phyloP scores from a whole-genome alignment of 768 basidiomycete species.

The Chiua virens region DNA sequence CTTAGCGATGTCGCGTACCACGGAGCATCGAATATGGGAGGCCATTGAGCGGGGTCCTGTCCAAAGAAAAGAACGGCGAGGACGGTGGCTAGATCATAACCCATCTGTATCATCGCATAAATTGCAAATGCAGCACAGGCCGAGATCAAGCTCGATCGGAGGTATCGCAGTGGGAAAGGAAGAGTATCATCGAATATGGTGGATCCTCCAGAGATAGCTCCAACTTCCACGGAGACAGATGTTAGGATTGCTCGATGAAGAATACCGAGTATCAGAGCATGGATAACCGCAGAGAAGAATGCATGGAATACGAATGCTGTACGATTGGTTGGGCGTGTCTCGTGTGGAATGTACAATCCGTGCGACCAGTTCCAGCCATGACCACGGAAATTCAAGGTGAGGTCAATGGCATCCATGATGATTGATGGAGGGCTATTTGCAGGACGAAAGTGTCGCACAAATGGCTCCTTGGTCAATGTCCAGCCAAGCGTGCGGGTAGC shows the following conservation, averaged over 20 bases:
- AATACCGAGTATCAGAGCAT: conserved; percentile 44
- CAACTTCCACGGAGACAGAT: conserved; percentile 40
- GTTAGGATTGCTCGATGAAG: conserved; percentile 48
- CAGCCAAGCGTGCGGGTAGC: conserved; percentile 17
- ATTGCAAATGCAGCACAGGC: conserved; percentile 43
- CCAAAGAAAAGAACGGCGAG: conserved; percentile 28
- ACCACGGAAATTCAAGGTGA: conserved; percentile 53
- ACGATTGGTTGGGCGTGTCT: conserved; percentile 42
- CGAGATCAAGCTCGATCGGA: conserved; percentile 44
- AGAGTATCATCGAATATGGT: conserved; percentile 36
- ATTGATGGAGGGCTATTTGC: neutral
- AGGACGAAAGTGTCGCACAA: conserved; percentile 12
- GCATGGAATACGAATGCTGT: conserved; percentile 38
- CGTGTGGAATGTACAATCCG: conserved; percentile 27
- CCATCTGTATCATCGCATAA: conserved; percentile 43
- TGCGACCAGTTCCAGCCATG: conserved; percentile 61
- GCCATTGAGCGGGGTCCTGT: conserved; percentile 32
- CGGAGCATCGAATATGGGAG: conserved; percentile 33
- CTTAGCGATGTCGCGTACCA: conserved; percentile 37
- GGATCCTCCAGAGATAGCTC: conserved; percentile 15
- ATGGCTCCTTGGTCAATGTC: conserved; percentile 11
- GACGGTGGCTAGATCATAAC: conserved; percentile 24
- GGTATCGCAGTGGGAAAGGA: conserved; percentile 23
- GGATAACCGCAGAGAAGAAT: conserved; percentile 30
- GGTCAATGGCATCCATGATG: conserved; percentile 46